Conservation (phyloP, 768 basidiomycete genomes). For the Trametes sanguinea region DNA sequence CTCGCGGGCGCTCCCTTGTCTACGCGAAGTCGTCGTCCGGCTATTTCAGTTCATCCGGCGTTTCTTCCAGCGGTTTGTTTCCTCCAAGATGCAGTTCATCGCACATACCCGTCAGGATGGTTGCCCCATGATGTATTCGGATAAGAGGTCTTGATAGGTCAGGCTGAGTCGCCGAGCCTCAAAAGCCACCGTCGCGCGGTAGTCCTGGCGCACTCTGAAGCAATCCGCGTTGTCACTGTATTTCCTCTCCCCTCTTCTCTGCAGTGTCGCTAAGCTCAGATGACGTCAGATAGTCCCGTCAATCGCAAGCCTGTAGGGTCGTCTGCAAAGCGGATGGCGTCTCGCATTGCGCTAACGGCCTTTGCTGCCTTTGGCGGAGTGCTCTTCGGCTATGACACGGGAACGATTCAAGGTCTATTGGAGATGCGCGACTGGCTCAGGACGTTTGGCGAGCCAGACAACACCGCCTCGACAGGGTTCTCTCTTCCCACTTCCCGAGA, state of each 20-base stretch:
- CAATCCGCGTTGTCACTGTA: too few relatives aligned
- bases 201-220: too few relatives aligned
- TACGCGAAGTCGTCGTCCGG: neutral
- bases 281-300: too few relatives aligned
- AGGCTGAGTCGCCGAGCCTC: too few relatives aligned
- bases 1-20: too few relatives aligned
- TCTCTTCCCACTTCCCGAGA: slow-evolving; percentile 42
- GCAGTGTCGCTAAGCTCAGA: too few relatives aligned
- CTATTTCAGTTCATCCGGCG: neutral
- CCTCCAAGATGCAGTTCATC: too few relatives aligned
- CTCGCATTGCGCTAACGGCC: slow-evolving; percentile 38
- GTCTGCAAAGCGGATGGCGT: neutral
- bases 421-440: slow-evolving; percentile 60
- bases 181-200: too few relatives aligned
- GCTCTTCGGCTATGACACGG: slow-evolving; percentile 75
- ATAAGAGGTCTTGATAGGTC: too few relatives aligned
- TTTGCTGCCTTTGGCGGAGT: slow-evolving; percentile 42
- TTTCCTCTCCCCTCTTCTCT: too few relatives aligned
- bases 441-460: slow-evolving; percentile 45
- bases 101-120: too few relatives aligned
- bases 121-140: too few relatives aligned
- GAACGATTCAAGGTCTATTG: slow-evolving; percentile 75
- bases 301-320: slow-evolving; percentile 1
- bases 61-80: neutral
- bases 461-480: slow-evolving; percentile 22